Conservation (phyloP, 164 flowering plant genomes). For the Cinnamomum micranthum region DNA sequence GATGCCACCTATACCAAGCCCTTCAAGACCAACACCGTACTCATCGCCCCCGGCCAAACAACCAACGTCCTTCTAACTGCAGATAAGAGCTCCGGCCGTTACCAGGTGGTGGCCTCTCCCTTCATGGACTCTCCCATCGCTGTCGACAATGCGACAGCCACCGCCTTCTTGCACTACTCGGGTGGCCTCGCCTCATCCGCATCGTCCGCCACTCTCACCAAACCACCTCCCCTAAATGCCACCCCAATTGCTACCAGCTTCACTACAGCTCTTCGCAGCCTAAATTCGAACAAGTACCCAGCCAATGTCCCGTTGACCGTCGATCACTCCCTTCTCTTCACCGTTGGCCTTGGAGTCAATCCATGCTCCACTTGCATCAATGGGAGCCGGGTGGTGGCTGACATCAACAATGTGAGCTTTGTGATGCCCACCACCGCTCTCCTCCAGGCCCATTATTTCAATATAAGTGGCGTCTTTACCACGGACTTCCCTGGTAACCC, state of each 20-base stretch:
- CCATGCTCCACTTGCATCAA: slow-evolving; percentile 65
- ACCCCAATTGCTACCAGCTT: slow-evolving; percentile 57
- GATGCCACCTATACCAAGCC: slow-evolving; percentile 71
- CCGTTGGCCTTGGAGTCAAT: slow-evolving; percentile 59
- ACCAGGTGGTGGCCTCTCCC: slow-evolving; percentile 51
- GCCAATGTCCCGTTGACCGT: slow-evolving; percentile 48
- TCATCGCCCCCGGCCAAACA: slow-evolving; percentile 78
- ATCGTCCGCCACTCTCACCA: slow-evolving; percentile 38
- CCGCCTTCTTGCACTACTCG: slow-evolving; percentile 58
- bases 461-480: slow-evolving; percentile 59
- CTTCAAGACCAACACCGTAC: slow-evolving; percentile 48
- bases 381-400: slow-evolving; percentile 57
- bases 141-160: slow-evolving; percentile 59
- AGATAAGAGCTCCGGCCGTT: slow-evolving; percentile 39
- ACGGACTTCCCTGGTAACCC: slow-evolving; percentile 71
- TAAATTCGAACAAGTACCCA: slow-evolving; percentile 59
- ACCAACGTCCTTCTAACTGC: slow-evolving; percentile 61
- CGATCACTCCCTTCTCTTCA: slow-evolving; percentile 54
- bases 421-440: slow-evolving; percentile 65
- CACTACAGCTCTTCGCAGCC: slow-evolving; percentile 44
- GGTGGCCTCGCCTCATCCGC: slow-evolving; percentile 35
- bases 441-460: slow-evolving; percentile 68
- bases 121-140: slow-evolving; percentile 77
- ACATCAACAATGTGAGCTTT: slow-evolving; percentile 64
- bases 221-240: slow-evolving; percentile 51